Base-by-base conservation (phyloP, 2,329 filamentous ascomycete species). In the Stachybotrys chlorohalonatus region DNA sequence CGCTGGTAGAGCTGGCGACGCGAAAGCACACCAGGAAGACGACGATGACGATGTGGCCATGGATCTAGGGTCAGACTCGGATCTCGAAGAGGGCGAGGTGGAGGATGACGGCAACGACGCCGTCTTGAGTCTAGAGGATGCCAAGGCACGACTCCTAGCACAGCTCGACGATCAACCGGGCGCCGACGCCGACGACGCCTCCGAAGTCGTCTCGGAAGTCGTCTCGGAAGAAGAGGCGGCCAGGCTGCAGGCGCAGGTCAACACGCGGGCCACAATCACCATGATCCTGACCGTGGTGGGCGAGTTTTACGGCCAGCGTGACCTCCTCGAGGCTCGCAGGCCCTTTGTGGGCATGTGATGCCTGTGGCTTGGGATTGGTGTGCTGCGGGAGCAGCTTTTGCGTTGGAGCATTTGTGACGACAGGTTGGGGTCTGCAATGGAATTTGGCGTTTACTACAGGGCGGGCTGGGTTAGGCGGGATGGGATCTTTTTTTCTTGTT, bases 221-320 rank as follows among this genome's bases (percentile, higher is more conserved):
- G 54, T 67, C 31, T 32, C 9, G 31, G 59, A 58, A 11, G 63
- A 62, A 49, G 64, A 69, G 52, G 60, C 58, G 3, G 62, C 64
- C 4, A 61, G 60, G 55, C 59, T 63, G 42, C 67, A 74, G n/a
- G 67, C 67, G 46, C 72, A 71, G 46, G 70, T 75, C 63, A 82
- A 79, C 66, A 77, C 77, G 74, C 77, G 81, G 31, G 86, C 84
- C n/a, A 91, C 90, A 47, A 76, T 96, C 39, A 92, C 95, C 71
- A 95, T 95, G 90, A 89, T 96, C 53, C 75, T 96, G 61, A 94
- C 89, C 0, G 80, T 96, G 42, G 86, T 88, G 51, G 92, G 90
- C 62, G 91, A 96, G 71, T 84, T 89, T 60, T 97, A 92, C 70
- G 91, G 93, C 1, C 93, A 97, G 71, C 80, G 86, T 59, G 93